A percentile compares a stretch with the other conserved stretches of the same genome.
Evolutionary conservation across 139 green algal species (phyloP).

Genomic region (Auxenochlorella pyrenoidosa): DNA sequence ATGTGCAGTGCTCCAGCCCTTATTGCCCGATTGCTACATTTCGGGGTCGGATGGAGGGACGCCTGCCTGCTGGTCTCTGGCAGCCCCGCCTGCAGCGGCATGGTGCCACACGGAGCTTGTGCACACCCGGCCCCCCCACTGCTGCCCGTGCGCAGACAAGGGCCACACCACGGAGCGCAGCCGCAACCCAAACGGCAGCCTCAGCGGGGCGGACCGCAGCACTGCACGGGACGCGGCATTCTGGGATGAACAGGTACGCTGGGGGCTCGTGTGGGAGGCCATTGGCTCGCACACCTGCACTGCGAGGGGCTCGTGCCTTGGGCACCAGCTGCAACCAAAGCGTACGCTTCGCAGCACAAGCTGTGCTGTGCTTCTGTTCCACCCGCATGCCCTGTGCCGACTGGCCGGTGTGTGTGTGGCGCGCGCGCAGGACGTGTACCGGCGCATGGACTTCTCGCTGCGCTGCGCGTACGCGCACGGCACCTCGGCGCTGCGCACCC

Average conservation of each 20-base stretch:
- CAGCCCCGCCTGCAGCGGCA: not conserved
- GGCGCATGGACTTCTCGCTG: conserved; percentile 81
- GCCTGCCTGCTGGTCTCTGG: not conserved
- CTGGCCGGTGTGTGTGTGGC: too few relatives aligned
- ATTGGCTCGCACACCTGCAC: too few relatives aligned
- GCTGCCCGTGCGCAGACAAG: conserved; percentile 60
- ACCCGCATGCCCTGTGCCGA: too few relatives aligned
- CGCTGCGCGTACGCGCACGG: conserved; percentile 77
- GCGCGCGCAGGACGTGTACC: conserved; percentile 60
- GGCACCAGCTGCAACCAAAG: too few relatives aligned
- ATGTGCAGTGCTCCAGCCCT: not conserved
- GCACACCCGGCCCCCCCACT: too few relatives aligned
- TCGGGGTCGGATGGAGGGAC: too few relatives aligned
- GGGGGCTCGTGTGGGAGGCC: too few relatives aligned
- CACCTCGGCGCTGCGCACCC: conserved; percentile 75
- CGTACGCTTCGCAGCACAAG: too few relatives aligned
- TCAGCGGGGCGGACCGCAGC: conserved; percentile 71
- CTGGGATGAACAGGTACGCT: conserved; percentile 53
- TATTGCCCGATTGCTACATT: not conserved
- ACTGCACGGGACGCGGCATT: conserved; percentile 68
- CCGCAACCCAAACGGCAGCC: conserved; percentile 65
- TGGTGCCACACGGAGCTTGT: not conserved
- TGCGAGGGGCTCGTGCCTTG: too few relatives aligned
- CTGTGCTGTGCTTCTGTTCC: too few relatives aligned
- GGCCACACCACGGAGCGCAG: conserved; percentile 76